phyloP scores from a whole-genome alignment of 768 basidiomycete species.

The Pleurotus djamor region DNA sequence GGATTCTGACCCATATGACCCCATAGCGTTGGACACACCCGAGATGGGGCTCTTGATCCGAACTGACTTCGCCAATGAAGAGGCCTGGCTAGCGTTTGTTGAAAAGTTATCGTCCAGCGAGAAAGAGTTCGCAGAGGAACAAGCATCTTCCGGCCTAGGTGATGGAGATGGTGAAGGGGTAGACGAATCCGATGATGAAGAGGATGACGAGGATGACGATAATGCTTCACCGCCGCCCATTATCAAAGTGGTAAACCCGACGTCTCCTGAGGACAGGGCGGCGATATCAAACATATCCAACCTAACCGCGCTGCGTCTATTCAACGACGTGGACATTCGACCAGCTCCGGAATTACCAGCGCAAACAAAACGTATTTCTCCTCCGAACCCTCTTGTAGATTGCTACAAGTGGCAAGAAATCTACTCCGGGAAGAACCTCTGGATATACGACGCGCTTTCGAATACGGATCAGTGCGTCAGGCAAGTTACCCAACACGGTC shows the following conservation, averaged over 20 bases:
- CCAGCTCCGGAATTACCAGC: slow-evolving; percentile 44
- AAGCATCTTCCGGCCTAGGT: slow-evolving; percentile 10
- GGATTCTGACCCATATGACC: slow-evolving; percentile 59
- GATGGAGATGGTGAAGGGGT: slow-evolving; percentile 16
- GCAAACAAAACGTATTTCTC: slow-evolving; percentile 41
- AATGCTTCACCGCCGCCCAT: slow-evolving; percentile 27
- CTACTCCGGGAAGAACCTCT: slow-evolving; percentile 64
- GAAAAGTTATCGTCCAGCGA: slow-evolving; percentile 51
- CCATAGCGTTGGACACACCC: slow-evolving; percentile 36
- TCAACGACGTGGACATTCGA: slow-evolving; percentile 72
- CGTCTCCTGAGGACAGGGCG: slow-evolving; percentile 34
- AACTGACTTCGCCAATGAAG: slow-evolving; percentile 68
- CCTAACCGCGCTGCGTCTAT: slow-evolving; percentile 58
- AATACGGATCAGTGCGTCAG: slow-evolving; percentile 67
- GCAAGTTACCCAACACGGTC: slow-evolving; percentile 59
- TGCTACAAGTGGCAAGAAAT: slow-evolving; percentile 69
- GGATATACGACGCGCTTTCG: slow-evolving; percentile 73
- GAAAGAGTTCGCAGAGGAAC: slow-evolving; percentile 45
- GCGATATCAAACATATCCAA: slow-evolving; percentile 57
- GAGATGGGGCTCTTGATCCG: slow-evolving; percentile 67
- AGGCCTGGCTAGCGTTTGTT: slow-evolving; percentile 60
- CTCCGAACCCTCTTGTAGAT: slow-evolving; percentile 61
- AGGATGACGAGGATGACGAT: slow-evolving; percentile 22
- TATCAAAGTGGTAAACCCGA: slow-evolving; percentile 52
- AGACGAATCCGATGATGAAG: slow-evolving; percentile 28